Conservation (phyloP, 2,329 filamentous ascomycete species). For the Dactylellina leptospora region DNA sequence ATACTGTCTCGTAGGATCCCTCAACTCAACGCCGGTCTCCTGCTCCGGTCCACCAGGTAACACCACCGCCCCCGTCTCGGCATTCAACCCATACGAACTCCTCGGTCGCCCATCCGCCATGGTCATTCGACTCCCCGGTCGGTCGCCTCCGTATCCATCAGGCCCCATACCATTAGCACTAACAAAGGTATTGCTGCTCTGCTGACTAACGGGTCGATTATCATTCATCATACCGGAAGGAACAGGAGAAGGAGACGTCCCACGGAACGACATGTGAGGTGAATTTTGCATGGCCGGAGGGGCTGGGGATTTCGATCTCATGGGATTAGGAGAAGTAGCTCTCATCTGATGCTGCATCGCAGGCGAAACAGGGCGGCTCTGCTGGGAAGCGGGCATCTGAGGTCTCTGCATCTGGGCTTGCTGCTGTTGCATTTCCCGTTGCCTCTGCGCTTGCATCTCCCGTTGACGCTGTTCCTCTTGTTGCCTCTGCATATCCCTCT, state of each 20-base stretch:
- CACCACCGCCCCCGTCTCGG: conserved; percentile 60
- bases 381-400: conserved; percentile 48
- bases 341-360: conserved; percentile 48
- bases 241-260: conserved; percentile 34
- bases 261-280: conserved; percentile 46
- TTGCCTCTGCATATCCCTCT: conserved; percentile 46
- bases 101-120: conserved; percentile 36
- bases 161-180: conserved; percentile 43
- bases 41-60: conserved; percentile 63
- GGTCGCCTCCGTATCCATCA: conserved; percentile 13
- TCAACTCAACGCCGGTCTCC: conserved; percentile 73
- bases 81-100: conserved; percentile 46
- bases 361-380: conserved; percentile 48
- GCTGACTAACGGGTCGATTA: conserved; percentile 50
- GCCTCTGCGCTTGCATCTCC: conserved; percentile 40
- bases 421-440: conserved; percentile 39
- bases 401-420: conserved; percentile 51
- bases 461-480: conserved; percentile 49
- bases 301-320: conserved; percentile 39
- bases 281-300: conserved; percentile 47
- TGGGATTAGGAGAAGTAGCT: conserved; percentile 39
- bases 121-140: conserved; percentile 44
- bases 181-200: conserved; percentile 53
- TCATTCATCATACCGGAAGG: conserved; percentile 49
- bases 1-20: conserved; percentile 81